Percentiles rank a stretch among this genome's conserved stretches.
Conservation (phyloP, 2,329 filamentous ascomycete genomes). For the Penicillium sp. region DNA sequence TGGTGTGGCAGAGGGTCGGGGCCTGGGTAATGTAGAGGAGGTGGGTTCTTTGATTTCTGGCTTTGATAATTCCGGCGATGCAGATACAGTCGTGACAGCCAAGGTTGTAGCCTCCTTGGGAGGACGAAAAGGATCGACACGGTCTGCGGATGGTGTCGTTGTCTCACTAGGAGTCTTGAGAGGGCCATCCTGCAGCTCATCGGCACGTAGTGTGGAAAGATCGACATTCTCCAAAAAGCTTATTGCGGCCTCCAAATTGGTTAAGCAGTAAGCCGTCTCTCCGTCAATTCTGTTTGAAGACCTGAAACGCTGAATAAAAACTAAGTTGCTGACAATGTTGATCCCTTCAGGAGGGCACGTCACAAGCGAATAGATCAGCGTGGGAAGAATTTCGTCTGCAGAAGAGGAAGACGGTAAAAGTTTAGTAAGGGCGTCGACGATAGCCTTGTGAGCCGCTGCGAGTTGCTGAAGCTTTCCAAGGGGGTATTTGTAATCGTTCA, state of each 20-base stretch:
- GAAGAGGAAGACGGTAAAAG: conserved; percentile 73
- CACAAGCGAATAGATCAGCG: conserved; percentile 93
- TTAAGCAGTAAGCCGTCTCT: conserved; percentile 92
- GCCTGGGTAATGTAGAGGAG: conserved; percentile 35
- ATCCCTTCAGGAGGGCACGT: conserved; percentile 82
- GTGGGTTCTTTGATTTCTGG: conserved; percentile 29
- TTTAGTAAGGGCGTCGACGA: conserved; percentile 77
- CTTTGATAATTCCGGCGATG: conserved; percentile 31
- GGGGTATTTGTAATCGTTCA: conserved; percentile 85
- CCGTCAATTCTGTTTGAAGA: conserved; percentile 83
- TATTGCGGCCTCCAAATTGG: conserved; percentile 91
- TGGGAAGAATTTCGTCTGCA: conserved; percentile 94
- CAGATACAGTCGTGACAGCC: conserved; percentile 29
- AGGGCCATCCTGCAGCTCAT: conserved; percentile 70
- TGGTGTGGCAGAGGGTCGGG: conserved; percentile 36
- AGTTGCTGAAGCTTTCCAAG: conserved; percentile 87
- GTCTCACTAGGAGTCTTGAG: conserved; percentile 51
- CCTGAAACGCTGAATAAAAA: conserved; percentile 90
- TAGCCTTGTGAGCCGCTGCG: conserved; percentile 85
- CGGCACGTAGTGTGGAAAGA: conserved; percentile 77
- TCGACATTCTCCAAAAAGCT: conserved; percentile 95
- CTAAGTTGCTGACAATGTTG: conserved; percentile 88
- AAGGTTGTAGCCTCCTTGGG: conserved; percentile 26
- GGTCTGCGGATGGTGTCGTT: conserved; percentile 25
- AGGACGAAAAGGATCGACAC: conserved; percentile 25